Base-by-base conservation (phyloP, 148 eudicot genomes). In the Silene conica region DNA sequence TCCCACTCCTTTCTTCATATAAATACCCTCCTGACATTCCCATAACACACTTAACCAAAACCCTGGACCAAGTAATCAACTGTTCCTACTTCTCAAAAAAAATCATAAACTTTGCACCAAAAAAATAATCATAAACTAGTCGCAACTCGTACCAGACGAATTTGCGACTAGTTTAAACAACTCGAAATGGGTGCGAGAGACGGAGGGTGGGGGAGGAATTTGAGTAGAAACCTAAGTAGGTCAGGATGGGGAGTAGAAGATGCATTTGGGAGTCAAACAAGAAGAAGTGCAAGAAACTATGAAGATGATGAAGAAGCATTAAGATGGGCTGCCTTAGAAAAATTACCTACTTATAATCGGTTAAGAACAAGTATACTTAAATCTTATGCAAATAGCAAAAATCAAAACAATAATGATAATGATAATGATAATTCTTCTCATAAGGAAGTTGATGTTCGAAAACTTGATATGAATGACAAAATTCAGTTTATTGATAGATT, bases 231-330 rank as follows among this genome's bases (percentile, higher is more conserved):
- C 60, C 1, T 83, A 20, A 82, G 84, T 21, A 62, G 77, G 62
- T 77, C 87, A 15, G 76, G 83, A 13, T 83, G 87, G 83, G 82
- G 81, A 0, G 72, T 84, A 8, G 95, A 87, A 43, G 98, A 91
- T 6, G 89, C 88, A 4, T 91, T 91, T 65, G 63, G 81, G 0
- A 76, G 82, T 41, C 79, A 78, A 45, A 58, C 85, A 34, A 67
- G 87, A 10, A 52, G 80, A 5, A 85, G 92, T 63, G 76, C n/a
- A 4, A 80, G 86, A 6, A 89, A 83, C 0, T 76, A 76, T 60
- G 93, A 88, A 54, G 98, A 92, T 28, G 98, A 95, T 59, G 98
- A 95, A 56, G 98, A 92, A 74, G 97, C 97, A 1, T 73, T 95
- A 0, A 81, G 77, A 82, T 95, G 98, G 98, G 98, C 98, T 21